Conservation (phyloP, 2,329 filamentous ascomycete species). For the Calonectria hawksworthii region DNA sequence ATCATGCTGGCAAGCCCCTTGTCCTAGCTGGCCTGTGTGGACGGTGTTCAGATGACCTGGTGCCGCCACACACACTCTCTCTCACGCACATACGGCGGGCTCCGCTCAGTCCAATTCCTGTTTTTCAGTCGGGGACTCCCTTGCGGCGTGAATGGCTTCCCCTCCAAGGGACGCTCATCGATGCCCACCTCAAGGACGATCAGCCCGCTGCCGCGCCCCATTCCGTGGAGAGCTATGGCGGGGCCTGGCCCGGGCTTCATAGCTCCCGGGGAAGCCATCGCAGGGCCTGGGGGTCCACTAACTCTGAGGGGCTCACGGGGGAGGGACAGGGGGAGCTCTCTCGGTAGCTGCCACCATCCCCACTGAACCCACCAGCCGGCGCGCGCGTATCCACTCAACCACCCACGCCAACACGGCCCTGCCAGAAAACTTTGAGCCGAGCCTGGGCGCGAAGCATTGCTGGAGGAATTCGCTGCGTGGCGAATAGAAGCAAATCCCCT, state of each 20-base stretch:
- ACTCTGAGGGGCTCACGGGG: constrained; percentile 35
- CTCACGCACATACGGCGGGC: constrained; percentile 9
- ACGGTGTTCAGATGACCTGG: constrained; percentile 26
- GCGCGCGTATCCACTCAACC: constrained; percentile 21
- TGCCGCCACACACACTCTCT: constrained; percentile 18
- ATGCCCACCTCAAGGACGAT: constrained; percentile 36
- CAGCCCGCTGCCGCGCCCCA: constrained; percentile 36
- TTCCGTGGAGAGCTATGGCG: constrained; percentile 44
- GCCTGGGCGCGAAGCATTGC: constrained; percentile 18
- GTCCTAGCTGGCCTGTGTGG: constrained; percentile 1
- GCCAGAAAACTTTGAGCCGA: constrained; percentile 13
- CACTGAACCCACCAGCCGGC: constrained; percentile 31
- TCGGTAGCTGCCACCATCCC: constrained; percentile 34
- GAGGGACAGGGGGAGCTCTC: constrained; percentile 42
- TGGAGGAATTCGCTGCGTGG: constrained; percentile 27
- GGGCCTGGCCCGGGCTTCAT: constrained; percentile 37
- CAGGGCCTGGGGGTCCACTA: constrained; percentile 24
- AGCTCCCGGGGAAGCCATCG: constrained; percentile 28
- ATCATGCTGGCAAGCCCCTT: constrained; percentile 3
- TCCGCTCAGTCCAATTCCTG: constrained; percentile 21
- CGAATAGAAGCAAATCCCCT: constrained; percentile 25
- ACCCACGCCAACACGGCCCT: constrained; percentile 8
- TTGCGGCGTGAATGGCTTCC: background rate
- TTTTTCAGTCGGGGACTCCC: constrained; percentile 10
- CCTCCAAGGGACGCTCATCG: constrained; percentile 23